phyloP scores from a whole-genome alignment of 768 basidiomycete genomes.

The Pilatotrama ljubarskyi region DNA sequence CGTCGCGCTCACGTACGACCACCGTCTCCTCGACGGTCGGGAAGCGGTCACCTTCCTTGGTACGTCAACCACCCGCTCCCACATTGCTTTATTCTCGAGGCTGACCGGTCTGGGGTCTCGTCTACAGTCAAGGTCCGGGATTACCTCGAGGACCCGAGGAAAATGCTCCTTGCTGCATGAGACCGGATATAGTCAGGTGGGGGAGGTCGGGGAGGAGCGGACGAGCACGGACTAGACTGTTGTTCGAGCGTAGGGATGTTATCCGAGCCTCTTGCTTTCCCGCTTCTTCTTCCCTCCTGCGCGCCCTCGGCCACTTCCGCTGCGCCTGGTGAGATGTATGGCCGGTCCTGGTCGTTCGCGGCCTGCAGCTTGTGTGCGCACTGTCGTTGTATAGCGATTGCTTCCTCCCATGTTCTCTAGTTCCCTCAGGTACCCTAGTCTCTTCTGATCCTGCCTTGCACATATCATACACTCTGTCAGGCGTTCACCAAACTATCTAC shows the following conservation, averaged over 20 bases:
- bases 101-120: neutral
- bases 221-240: neutral
- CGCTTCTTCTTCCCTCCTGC: neutral
- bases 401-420: too few relatives aligned
- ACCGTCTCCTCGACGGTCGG: conserved; percentile 91
- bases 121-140: conserved; percentile 82
- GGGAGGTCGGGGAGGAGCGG: neutral
- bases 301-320: neutral
- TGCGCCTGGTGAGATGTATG: neutral
- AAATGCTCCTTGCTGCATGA: conserved; percentile 70
- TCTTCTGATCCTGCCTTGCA: neutral
- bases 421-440: neutral
- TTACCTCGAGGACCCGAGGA: conserved; percentile 92
- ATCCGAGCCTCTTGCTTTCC: neutral
- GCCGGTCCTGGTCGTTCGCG: neutral
- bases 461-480: too few relatives aligned
- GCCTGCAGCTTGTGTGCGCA: neutral
- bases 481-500: too few relatives aligned
- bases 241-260: conserved; percentile 4
- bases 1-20: conserved; percentile 92
- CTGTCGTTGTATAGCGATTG: too few relatives aligned
- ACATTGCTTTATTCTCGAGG: neutral
- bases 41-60: conserved; percentile 98
- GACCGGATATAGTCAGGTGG: neutral
- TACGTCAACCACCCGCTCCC: conserved; percentile 40